Conservation (phyloP, 768 basidiomycete species). For the Kwoniella europaea region DNA sequence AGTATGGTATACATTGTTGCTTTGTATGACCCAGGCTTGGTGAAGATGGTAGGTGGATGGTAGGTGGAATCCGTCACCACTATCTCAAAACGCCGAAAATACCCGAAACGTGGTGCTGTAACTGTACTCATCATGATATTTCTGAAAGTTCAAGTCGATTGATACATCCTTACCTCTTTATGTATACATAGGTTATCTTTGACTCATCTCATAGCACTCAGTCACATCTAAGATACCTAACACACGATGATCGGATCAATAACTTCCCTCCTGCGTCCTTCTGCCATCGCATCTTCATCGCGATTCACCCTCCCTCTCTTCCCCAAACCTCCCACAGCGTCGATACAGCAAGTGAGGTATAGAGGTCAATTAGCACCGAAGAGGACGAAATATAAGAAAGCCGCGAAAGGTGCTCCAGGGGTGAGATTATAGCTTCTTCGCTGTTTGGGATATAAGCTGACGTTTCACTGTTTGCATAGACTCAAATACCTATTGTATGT, state of each 20-base stretch:
- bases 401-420: conserved; percentile 76
- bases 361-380: conserved; percentile 70
- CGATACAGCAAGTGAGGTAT: conserved; percentile 40
- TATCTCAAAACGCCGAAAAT: conserved; percentile 28
- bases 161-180: not conserved
- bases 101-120: conserved; percentile 23
- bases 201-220: not conserved
- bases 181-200: too few relatives aligned
- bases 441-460: not conserved
- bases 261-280: conserved; percentile 27
- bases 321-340: not conserved
- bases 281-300: conserved; percentile 41
- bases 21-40: not conserved
- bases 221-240: not conserved
- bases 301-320: conserved; percentile 28
- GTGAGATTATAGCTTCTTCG: conserved; percentile 5
- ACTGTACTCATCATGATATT: not conserved
- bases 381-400: conserved; percentile 79
- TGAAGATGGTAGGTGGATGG: not conserved
- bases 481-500: conserved; percentile 37
- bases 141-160: not conserved
- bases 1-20: not conserved
- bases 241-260: conserved; percentile 27
- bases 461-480: conserved; percentile 1
- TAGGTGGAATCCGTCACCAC: conserved; percentile 5